Base-by-base conservation (phyloP, 1,139 yeast species). In the Citeromyces hawaiiensis region DNA sequence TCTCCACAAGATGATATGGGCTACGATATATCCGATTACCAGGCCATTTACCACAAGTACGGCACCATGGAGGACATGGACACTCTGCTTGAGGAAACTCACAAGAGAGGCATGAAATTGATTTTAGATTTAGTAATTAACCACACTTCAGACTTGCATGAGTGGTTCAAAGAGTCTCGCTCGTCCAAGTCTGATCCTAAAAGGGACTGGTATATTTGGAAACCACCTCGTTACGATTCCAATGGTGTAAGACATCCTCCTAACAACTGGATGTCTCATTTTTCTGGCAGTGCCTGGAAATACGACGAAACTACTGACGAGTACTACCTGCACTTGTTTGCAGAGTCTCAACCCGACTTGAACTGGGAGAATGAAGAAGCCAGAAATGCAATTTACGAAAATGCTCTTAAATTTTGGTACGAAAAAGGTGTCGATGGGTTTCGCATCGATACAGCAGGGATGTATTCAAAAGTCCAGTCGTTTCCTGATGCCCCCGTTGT, bases 1-100 rank as follows among this genome's bases (percentile, higher is more conserved):
- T 69, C 76, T 2, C 81, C 81, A 3, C 74, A 70, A 49, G 70
- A 68, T 37, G 81, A 74, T 49, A 73, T 74, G 80, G 81, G 81
- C 2, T 74, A 74, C 51, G 81, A 74, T 49, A 70, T 74, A 46
- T 58, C 70, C 29, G 68, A 74, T 54, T 74, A 74, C 52, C 63
- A 69, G 49, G 62, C 56, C 13, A 63, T 74, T 31, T 66, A 72
- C 51, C 68, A 72, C 4, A 60, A 59, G 45, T 74, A 70, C 50
- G 81, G 80, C 37, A 64, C 74, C 8, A 52, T 72, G 54, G 64
- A 66, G 39, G 76, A 70, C 47, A 66, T 69, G 67, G 70, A 70
- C 47, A 45, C 52, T 15, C 59, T 74, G 51, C 67, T 73, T 42
- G 59, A 60, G 10, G 73, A 64, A 40, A 53, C 64, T 32, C 77